phyloP scores from a whole-genome alignment of 2,329 filamentous ascomycete genomes.

The Aspergillus nomiae region DNA sequence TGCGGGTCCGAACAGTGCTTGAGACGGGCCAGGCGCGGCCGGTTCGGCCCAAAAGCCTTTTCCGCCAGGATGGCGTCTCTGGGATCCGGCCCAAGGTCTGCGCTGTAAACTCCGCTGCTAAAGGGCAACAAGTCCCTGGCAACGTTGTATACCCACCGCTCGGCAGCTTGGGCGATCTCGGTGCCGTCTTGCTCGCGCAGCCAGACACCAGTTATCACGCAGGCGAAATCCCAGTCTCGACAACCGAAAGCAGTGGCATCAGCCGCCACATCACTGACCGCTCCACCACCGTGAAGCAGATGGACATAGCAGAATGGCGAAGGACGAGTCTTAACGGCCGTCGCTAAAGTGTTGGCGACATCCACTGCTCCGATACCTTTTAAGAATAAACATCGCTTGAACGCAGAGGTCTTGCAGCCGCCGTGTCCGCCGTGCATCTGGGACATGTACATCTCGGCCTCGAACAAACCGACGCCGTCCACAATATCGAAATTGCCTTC shows the following conservation, averaged over 20 bases:
- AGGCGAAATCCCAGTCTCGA: constrained; percentile 66
- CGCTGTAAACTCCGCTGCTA: constrained; percentile 57
- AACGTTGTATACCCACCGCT: constrained; percentile 61
- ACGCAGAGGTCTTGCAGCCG: constrained; percentile 62
- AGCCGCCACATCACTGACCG: constrained; percentile 46
- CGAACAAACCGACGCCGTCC: constrained; percentile 56
- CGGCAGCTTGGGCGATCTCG: constrained; percentile 37
- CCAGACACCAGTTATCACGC: constrained; percentile 66
- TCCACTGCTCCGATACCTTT: constrained; percentile 45
- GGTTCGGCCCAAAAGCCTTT: constrained; percentile 61
- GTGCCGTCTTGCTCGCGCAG: constrained; percentile 55
- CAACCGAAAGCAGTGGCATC: constrained; percentile 60
- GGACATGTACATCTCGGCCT: constrained; percentile 63
- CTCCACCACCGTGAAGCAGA: constrained; percentile 62
- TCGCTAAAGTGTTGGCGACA: constrained; percentile 43
- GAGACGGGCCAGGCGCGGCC: constrained; percentile 51
- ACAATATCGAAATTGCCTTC: constrained; percentile 38
- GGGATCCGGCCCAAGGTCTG: constrained; percentile 65
- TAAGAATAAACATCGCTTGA: constrained; percentile 66
- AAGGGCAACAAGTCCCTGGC: constrained; percentile 49
- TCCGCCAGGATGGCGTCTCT: constrained; percentile 55
- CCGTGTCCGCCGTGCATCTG: constrained; percentile 61
- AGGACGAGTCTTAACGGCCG: constrained; percentile 53
- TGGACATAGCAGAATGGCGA: constrained; percentile 60
- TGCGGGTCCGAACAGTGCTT: constrained; percentile 54